phyloP scores from a whole-genome alignment of 345 rosid genomes.

The Rhizophora mangle region DNA sequence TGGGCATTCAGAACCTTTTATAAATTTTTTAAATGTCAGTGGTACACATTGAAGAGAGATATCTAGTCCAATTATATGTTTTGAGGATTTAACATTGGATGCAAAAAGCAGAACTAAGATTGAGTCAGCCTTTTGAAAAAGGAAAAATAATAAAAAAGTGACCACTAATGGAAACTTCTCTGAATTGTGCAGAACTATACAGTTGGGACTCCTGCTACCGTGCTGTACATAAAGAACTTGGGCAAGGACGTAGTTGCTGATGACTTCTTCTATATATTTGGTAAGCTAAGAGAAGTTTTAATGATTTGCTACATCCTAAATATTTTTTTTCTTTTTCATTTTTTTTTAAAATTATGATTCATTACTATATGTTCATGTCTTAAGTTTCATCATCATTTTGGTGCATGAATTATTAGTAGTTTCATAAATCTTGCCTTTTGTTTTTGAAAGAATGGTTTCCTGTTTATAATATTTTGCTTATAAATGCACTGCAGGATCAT shows the following conservation, averaged over 20 bases:
- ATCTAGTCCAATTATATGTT: background rate
- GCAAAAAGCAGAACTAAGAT: background rate
- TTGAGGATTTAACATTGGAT: background rate
- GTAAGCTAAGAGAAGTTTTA: slow-evolving; percentile 42
- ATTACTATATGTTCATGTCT: background rate
- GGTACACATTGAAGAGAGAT: background rate
- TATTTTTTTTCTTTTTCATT: background rate
- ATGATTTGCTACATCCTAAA: background rate
- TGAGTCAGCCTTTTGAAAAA: background rate
- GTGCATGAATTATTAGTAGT: background rate
- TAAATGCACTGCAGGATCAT: slow-evolving; percentile 59
- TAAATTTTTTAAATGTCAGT: background rate
- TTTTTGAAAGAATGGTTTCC: background rate
- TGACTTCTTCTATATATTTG: slow-evolving; percentile 77
- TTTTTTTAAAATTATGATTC: background rate
- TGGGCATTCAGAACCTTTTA: too few species aligned
- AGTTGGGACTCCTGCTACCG: slow-evolving; percentile 77
- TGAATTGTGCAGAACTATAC: slow-evolving; percentile 68
- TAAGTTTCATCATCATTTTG: background rate
- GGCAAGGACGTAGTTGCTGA: slow-evolving; percentile 75
- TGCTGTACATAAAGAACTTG: slow-evolving; percentile 84
- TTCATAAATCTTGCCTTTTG: slow-evolving; percentile 3
- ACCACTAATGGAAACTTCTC: background rate
- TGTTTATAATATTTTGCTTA: slow-evolving; percentile 16
- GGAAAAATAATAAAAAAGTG: background rate